These are phyloP conservation scores for Penicillium ucsense DNA, from an alignment of 495 filamentous ascomycete species.

Conservation along the genomic window DNA sequence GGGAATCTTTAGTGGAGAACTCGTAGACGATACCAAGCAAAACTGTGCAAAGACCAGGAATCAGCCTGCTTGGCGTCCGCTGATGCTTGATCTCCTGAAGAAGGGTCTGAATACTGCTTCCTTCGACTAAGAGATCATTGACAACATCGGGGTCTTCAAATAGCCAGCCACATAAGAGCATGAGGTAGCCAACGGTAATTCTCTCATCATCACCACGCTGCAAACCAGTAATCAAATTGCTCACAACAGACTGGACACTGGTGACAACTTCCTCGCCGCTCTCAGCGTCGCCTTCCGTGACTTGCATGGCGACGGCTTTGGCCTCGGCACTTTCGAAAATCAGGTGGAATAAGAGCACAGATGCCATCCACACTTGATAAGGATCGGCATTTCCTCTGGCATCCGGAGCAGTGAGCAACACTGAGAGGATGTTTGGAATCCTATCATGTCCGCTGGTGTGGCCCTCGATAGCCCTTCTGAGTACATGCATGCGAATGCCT, in stretches of 20 bases:
- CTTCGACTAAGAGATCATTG: conserved; percentile 90
- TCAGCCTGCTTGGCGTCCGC: conserved; percentile 46
- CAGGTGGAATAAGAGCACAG: conserved; percentile 83
- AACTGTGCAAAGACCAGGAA: conserved; percentile 74
- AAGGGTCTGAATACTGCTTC: conserved; percentile 80
- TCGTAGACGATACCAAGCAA: conserved; percentile 88
- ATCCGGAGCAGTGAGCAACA: conserved; percentile 56
- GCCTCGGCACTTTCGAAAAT: conserved; percentile 71
- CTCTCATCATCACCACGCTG: conserved; percentile 71
- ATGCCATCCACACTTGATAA: conserved; percentile 86
- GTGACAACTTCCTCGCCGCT: conserved; percentile 93
- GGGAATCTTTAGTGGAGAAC: conserved; percentile 95
- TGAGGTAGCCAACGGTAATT: conserved; percentile 76
- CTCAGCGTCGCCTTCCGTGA: conserved; percentile 82
- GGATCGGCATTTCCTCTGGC: conserved; percentile 58
- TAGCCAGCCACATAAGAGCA: conserved; percentile 87
- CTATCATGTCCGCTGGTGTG: conserved; percentile 70
- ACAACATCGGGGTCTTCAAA: conserved; percentile 88
- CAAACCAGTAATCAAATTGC: conserved; percentile 67
- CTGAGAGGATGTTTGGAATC: conserved; percentile 83
- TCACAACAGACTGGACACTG: conserved; percentile 77
- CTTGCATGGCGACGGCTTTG: conserved; percentile 68
- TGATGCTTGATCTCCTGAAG: conserved; percentile 63
- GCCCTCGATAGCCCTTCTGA: conserved; percentile 80
- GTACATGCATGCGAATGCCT: conserved; percentile 73